Evolutionary conservation across 805 yeast genomes (phyloP), one percentile per base, ranked within the genome.

Genomic region (Starmerella potacharoeniae): DNA sequence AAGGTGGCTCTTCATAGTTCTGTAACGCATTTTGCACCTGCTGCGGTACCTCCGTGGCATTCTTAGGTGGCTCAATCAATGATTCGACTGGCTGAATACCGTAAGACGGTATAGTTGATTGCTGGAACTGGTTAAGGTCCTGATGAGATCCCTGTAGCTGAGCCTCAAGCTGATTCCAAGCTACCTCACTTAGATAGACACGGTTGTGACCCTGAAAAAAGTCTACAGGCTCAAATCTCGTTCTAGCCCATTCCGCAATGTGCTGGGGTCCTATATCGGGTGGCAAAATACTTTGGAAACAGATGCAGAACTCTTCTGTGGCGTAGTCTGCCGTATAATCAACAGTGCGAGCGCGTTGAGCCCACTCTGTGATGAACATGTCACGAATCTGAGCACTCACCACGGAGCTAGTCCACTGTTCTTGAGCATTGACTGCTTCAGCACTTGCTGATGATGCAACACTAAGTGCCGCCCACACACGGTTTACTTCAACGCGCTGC

Each of bases 251-350:
- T 4, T 30, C 22, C 0, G 58, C 55, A 4, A 60, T 34, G 5
- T 62, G 62, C 16, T 59, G 66, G 11, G 67, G 52, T n/a, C 60
- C 57, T 53, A 64, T 63, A 16, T 63, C 62, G 14, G 61, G 66
- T 2, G 71, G 71, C 8, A 72, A 59, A 2, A 70, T 51, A 2
- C 67, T 49, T 1, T 68, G 58, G 53, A 69, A 72, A 31, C 66
- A 61, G 35, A 63, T 66, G 35, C 69, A 52, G 46, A 72, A 73
- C 57, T 72, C 75, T 36, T 65, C 66, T 16, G 63, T 58, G 11
- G 66, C 74, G 57, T 69, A 72, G 53, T 72, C 75, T 29, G 73
- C 71, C 11, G 74, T 70, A 59, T 62, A 72, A 55, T 72, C 73
- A 4, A 41, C 51, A 13, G 63, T 54, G 6, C 64, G 55, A 8